These are phyloP conservation scores for Suillus tomentosus DNA, from an alignment of 768 basidiomycete genomes.

Conservation along the genomic window DNA sequence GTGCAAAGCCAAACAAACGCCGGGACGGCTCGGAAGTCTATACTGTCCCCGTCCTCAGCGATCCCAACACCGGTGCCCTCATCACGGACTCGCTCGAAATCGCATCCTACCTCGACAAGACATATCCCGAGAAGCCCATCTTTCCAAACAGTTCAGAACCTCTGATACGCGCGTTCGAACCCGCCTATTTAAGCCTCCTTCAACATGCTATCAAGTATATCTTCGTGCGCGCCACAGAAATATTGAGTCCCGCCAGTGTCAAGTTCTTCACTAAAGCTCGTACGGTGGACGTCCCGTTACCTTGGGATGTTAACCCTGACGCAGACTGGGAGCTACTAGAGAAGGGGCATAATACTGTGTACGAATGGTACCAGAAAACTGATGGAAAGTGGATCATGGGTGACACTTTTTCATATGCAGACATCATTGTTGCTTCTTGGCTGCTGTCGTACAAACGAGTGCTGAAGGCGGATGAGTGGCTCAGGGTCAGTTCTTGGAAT, in stretches of 20 bases:
- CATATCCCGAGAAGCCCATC: constrained; percentile 34
- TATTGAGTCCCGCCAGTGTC: constrained; percentile 37
- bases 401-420: constrained; percentile 32
- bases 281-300: constrained; percentile 32
- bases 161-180: constrained; percentile 26
- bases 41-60: constrained; percentile 37
- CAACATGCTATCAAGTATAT: constrained; percentile 16
- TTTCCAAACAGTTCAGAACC: constrained; percentile 26
- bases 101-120: constrained; percentile 38
- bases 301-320: constrained; percentile 38
- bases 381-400: constrained; percentile 35
- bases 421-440: constrained; percentile 26
- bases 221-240: constrained; percentile 25
- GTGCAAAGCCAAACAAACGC: constrained; percentile 23
- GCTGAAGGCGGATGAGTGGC: constrained; percentile 28
- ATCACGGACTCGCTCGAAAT: constrained; percentile 35
- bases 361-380: constrained; percentile 24
- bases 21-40: constrained; percentile 25
- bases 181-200: not conserved
- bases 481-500: constrained; percentile 25
- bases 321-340: constrained; percentile 29
- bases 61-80: constrained; percentile 31
- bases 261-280: constrained; percentile 41
- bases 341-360: constrained; percentile 15
- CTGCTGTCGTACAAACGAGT: constrained; percentile 24